These are phyloP conservation scores for Carex arenaria DNA, from an alignment of 202 grass and related monocot species.

Conservation along the genomic window DNA sequence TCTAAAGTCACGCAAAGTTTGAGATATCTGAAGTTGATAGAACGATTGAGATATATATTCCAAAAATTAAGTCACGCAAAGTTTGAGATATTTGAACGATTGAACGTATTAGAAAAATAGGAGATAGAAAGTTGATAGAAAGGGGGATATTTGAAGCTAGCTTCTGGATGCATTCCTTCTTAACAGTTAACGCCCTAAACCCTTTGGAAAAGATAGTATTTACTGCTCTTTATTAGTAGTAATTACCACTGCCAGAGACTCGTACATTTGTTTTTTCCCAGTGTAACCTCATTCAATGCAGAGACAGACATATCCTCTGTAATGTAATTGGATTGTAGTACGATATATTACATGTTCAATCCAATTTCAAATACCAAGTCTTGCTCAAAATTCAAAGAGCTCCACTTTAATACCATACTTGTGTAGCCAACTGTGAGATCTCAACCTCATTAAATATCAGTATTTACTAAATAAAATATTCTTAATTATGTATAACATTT, in stretches of 20 bases:
- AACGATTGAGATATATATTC: too few species aligned
- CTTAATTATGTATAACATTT: too few species aligned
- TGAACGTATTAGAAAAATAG: too few species aligned
- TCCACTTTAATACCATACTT: not conserved
- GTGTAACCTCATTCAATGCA: constrained; percentile 8
- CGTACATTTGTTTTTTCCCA: not conserved
- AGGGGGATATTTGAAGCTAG: not conserved
- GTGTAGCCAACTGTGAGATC: not conserved
- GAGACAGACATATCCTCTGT: not conserved
- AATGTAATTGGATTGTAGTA: not conserved
- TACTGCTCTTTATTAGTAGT: constrained; percentile 11
- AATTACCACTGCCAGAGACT: not conserved
- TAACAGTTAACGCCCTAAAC: not conserved
- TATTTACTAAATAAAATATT: too few species aligned
- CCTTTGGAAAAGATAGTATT: constrained; percentile 13
- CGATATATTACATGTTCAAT: not conserved
- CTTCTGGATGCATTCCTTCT: not conserved
- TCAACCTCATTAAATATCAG: not conserved
- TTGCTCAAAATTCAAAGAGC: not conserved
- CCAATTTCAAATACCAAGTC: not conserved
- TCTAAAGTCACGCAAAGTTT: not conserved
- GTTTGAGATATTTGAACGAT: too few species aligned
- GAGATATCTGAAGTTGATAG: too few species aligned
- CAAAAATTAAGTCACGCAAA: too few species aligned
- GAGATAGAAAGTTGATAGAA: not conserved